Percentiles rank a stretch among this genome's conserved stretches.
These are phyloP conservation scores for Metschnikowia santaceciliae DNA, from an alignment of 805 yeast genomes.

Conservation along the genomic window DNA sequence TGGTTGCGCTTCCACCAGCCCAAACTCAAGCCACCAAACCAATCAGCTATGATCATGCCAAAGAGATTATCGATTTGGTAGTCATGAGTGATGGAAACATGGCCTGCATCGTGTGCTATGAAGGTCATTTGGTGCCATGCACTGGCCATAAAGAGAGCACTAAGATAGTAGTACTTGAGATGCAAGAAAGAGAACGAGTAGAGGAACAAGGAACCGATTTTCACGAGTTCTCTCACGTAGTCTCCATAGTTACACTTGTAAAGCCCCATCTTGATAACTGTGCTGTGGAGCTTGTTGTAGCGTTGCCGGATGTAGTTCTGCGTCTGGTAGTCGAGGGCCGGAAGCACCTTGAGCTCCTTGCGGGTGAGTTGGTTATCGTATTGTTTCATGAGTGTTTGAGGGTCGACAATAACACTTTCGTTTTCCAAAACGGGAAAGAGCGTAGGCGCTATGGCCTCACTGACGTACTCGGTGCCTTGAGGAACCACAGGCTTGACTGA, in stretches of 20 bases:
- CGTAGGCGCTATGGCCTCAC: constrained; percentile 30
- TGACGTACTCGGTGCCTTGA: constrained; percentile 38
- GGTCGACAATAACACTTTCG: constrained; percentile 44
- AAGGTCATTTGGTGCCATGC: constrained; percentile 91
- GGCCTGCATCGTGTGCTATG: constrained; percentile 90
- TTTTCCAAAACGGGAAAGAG: constrained; percentile 31
- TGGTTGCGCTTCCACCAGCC: constrained; percentile 97
- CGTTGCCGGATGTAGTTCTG: constrained; percentile 54
- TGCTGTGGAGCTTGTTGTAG: constrained; percentile 58
- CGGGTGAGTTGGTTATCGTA: constrained; percentile 56
- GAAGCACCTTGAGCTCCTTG: constrained; percentile 54
- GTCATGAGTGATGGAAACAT: constrained; percentile 75
- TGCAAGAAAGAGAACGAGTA: constrained; percentile 49
- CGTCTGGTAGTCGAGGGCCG: constrained; percentile 63
- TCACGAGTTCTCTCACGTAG: constrained; percentile 63
- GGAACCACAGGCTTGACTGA: constrained; percentile 50
- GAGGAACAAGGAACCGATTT: constrained; percentile 53
- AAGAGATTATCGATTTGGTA: constrained; percentile 71
- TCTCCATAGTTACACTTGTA: constrained; percentile 73
- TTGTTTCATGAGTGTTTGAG: constrained; percentile 47
- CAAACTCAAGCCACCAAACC: constrained; percentile 79
- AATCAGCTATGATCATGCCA: constrained; percentile 72
- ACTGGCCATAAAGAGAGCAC: constrained; percentile 65
- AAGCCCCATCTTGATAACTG: constrained; percentile 52
- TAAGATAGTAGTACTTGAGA: constrained; percentile 40